phyloP scores from a whole-genome alignment of 148 eudicot species.

The Chenopodium berlandieri region DNA sequence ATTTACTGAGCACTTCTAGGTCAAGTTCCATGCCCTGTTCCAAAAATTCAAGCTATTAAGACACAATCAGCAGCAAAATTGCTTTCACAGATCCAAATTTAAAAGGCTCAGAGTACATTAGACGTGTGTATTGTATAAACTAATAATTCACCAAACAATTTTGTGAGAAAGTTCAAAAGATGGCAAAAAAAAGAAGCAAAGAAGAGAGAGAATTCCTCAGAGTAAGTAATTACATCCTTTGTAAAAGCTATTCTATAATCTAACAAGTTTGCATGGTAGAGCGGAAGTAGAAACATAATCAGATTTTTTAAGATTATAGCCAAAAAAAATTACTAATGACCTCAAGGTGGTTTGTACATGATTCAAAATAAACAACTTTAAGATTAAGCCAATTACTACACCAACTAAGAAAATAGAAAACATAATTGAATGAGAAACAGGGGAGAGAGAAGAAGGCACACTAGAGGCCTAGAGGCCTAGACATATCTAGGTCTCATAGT shows the following conservation, averaged over 20 bases:
- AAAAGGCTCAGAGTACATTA: background rate
- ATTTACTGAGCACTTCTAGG: slow-evolving; percentile 44
- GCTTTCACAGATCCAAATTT: background rate
- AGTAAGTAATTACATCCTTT: background rate
- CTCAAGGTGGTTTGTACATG: background rate
- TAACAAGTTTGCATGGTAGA: too few relatives aligned
- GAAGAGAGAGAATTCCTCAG: background rate
- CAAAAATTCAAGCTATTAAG: slow-evolving; percentile 8
- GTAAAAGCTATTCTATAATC: too few relatives aligned
- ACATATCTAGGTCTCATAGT: background rate
- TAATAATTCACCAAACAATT: background rate
- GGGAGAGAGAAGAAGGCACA: background rate
- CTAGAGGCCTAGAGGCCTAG: background rate
- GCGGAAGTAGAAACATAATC: too few relatives aligned
- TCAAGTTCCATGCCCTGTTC: slow-evolving; percentile 76
- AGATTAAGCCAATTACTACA: background rate
- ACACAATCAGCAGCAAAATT: background rate
- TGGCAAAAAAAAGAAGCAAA: background rate
- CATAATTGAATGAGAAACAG: background rate
- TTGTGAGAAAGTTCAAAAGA: background rate
- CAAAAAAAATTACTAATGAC: too few relatives aligned
- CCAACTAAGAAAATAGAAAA: background rate
- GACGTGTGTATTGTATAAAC: background rate
- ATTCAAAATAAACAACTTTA: background rate
- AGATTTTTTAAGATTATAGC: too few relatives aligned